These are phyloP conservation scores for Populus tomentosa DNA, from an alignment of 441 rosid genomes.

Conservation along the genomic window DNA sequence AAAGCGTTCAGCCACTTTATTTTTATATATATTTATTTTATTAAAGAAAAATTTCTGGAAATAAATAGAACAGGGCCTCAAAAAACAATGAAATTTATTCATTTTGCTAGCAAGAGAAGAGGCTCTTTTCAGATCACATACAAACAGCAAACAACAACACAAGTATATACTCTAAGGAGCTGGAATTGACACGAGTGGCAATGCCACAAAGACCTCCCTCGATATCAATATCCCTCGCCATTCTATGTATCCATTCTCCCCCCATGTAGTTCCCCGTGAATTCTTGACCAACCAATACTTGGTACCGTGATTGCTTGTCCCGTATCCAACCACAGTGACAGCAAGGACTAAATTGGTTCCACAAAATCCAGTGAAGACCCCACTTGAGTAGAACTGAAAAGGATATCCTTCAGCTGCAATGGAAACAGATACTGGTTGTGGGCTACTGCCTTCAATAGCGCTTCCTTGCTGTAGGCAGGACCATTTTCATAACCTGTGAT, in stretches of 20 bases:
- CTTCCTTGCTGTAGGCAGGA: constrained; percentile 52
- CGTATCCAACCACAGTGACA: constrained; percentile 65
- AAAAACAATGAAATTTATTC: too few species aligned
- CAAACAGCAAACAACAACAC: too few species aligned
- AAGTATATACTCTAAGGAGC: too few species aligned
- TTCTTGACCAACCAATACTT: constrained; percentile 80
- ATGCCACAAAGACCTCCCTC: constrained; percentile 39
- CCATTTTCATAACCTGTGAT: constrained; percentile 63
- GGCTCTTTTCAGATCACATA: too few species aligned
- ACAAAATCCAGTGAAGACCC: constrained; percentile 62
- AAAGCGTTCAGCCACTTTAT: too few species aligned
- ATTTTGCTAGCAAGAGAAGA: too few species aligned
- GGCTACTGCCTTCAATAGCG: constrained; percentile 56
- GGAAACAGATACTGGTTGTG: constrained; percentile 76
- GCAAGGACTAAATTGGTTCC: constrained; percentile 70
- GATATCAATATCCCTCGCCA: constrained; percentile 30
- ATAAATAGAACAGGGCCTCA: too few species aligned
- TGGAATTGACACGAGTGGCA: constrained; percentile 16
- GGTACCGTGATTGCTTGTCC: constrained; percentile 46
- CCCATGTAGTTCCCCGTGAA: constrained; percentile 81
- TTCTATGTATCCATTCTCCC: constrained; percentile 70
- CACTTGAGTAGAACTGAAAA: constrained; percentile 71
- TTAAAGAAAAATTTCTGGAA: too few species aligned
- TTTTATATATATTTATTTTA: too few species aligned
- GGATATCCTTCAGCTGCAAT: constrained; percentile 61